Base-by-base conservation (phyloP, 148 eudicot species). In the Limonium bicolor region DNA sequence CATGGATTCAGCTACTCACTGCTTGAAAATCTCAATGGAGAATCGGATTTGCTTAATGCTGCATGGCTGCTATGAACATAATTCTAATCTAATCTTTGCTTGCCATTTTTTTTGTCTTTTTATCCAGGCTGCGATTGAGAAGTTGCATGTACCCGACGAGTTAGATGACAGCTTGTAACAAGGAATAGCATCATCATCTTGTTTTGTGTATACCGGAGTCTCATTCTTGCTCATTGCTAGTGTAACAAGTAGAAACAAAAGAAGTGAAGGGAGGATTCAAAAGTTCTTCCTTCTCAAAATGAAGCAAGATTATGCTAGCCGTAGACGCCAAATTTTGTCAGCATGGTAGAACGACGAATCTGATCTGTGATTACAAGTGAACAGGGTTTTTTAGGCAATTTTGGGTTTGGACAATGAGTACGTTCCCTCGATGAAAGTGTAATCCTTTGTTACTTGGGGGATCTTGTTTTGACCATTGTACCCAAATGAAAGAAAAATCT, bases 131-230 rank as follows among this genome's bases (percentile, higher is more conserved):
- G 48, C 31, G 4, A 43, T 43, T 28, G 48, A 43, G 48, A 43
- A 43, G 28, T 43, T 43, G 48, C 48, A 23, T 43, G 48, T 43
- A 28, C 48, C 48, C 3, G 48, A 43, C 15, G 48, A 43, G 19
- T 24, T 43, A 14, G 48, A 43, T 5, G 48, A 43, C 19, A 31
- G 27, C 23, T 43, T 23, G 19, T 43, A 43, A 53, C 20, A 23
- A 44, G 19, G 36, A 32, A 15, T 10, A 32, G 2, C 6, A 15
- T 32, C 36, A 32, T 32, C 14, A 32, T 5, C 11, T 15, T 10
- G 36, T 5, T 32, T 32, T 15, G 36, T 10, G 36, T 15, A 32
- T 32, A 10, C 36, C 1, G 3, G 2, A 12, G 13, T 32, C 13
- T 32, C 11, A 32, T 10, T 12, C 14, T 32, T 32, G 36, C 1